Percentiles rank a stretch among this genome's conserved stretches.
phyloP scores from a whole-genome alignment of 1,284 basidiomycete species.

The Inonotus obliquus region DNA sequence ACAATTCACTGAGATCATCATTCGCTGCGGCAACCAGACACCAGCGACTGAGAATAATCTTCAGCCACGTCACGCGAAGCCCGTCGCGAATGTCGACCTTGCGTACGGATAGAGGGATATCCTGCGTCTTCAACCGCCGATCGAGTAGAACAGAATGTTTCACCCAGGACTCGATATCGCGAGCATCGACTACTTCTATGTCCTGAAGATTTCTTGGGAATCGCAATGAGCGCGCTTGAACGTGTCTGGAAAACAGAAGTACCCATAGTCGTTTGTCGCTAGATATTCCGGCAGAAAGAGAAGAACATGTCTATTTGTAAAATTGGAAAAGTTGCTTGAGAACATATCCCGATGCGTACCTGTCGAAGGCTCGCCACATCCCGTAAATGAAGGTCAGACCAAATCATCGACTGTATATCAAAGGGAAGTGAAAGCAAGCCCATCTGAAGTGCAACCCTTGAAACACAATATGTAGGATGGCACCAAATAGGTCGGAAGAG shows the following conservation, averaged over 20 bases:
- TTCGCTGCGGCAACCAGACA: conserved; percentile 5
- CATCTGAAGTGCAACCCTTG: no score
- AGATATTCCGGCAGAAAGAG: background rate
- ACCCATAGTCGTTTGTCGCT: conserved; percentile 7
- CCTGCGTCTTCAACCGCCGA: background rate
- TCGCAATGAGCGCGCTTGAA: background rate
- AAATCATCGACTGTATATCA: background rate
- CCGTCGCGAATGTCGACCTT: background rate
- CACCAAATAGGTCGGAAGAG: no score
- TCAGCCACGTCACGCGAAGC: conserved; percentile 8
- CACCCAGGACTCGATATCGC: conserved; percentile 7
- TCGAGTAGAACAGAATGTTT: background rate
- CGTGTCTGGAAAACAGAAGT: background rate
- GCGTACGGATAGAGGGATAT: background rate
- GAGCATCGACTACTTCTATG: background rate
- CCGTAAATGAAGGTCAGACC: background rate
- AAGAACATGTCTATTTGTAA: background rate
- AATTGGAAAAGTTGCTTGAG: background rate
- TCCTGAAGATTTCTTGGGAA: background rate
- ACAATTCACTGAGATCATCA: background rate
- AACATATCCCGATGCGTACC: background rate
- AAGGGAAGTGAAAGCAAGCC: background rate
- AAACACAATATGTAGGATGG: no score
- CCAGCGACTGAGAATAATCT: conserved; percentile 5
- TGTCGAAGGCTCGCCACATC: background rate